phyloP scores from a whole-genome alignment of 768 basidiomycete genomes.

The Mycena floridula region DNA sequence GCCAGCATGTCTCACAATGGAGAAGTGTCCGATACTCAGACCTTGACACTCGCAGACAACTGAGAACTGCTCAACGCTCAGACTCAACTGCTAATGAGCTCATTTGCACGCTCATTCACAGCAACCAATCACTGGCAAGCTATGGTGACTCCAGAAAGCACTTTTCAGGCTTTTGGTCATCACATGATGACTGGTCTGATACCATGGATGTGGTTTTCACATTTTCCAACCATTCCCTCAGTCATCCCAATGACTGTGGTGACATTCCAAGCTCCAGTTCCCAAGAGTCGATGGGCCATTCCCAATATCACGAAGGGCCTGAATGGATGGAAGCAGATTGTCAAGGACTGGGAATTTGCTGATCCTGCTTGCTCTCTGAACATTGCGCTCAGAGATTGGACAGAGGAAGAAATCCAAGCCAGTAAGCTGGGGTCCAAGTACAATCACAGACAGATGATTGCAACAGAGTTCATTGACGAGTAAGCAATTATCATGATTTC shows the following conservation, averaged over 20 bases:
- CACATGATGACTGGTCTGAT: too few species aligned
- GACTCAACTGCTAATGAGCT: background rate
- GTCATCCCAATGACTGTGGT: background rate
- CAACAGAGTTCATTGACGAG: background rate
- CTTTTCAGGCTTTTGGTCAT: too few species aligned
- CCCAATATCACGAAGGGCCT: background rate
- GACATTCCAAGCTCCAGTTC: background rate
- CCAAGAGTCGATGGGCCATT: background rate
- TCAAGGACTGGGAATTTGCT: constrained; percentile 4
- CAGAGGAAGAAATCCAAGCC: background rate
- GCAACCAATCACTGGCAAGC: background rate
- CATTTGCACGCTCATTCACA: background rate
- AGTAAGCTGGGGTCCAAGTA: background rate
- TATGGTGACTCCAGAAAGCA: background rate
- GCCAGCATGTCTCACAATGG: background rate
- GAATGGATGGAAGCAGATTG: constrained; percentile 4
- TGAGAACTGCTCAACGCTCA: background rate
- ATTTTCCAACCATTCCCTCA: background rate
- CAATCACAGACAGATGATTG: background rate
- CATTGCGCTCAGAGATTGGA: constrained; percentile 6
- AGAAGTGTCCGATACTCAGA: background rate
- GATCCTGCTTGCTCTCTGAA: background rate
- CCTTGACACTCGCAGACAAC: background rate
- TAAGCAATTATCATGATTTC: background rate
- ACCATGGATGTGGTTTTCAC: background rate